phyloP scores from a whole-genome alignment of 1,139 yeast genomes.

The Yamadazyma blattariae region DNA sequence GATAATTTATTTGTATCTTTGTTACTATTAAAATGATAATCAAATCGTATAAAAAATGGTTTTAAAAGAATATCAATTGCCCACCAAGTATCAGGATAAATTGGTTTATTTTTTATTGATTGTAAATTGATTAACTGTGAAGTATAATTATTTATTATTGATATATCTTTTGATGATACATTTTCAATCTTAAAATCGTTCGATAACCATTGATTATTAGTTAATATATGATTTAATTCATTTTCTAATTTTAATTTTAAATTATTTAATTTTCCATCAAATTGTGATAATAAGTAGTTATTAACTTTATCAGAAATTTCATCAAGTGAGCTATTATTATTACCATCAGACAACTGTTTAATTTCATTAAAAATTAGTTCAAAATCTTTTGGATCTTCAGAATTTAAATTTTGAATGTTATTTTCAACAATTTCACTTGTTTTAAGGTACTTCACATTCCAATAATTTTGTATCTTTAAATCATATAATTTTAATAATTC shows the following conservation, averaged over 20 bases:
- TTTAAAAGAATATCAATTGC: conserved; percentile 55
- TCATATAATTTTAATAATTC: conserved; percentile 10
- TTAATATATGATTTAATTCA: conserved; percentile 8
- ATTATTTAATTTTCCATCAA: conserved; percentile 7
- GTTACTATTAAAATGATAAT: conserved; percentile 66
- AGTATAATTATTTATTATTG: conserved; percentile 11
- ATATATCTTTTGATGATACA: conserved; percentile 10
- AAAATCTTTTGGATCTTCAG: conserved; percentile 8
- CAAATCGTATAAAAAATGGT: conserved; percentile 60
- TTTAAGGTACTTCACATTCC: conserved; percentile 6
- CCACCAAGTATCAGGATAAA: conserved; percentile 51
- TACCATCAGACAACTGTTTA: background rate
- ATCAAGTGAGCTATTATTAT: background rate
- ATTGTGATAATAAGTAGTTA: conserved; percentile 1
- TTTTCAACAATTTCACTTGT: conserved; percentile 7
- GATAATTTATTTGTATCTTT: conserved; percentile 66
- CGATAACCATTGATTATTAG: conserved; percentile 18
- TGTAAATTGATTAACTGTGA: conserved; percentile 36
- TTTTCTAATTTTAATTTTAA: conserved; percentile 5
- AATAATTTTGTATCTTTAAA: conserved; percentile 1
- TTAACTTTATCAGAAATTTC: conserved; percentile 4
- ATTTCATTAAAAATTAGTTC: conserved; percentile 4
- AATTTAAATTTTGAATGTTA: conserved; percentile 2
- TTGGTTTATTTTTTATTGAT: conserved; percentile 26
- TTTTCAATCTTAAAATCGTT: conserved; percentile 7